These are phyloP conservation scores for Aphanoascus verrucosus DNA, from an alignment of 2,329 filamentous ascomycete genomes.

Conservation along the genomic window DNA sequence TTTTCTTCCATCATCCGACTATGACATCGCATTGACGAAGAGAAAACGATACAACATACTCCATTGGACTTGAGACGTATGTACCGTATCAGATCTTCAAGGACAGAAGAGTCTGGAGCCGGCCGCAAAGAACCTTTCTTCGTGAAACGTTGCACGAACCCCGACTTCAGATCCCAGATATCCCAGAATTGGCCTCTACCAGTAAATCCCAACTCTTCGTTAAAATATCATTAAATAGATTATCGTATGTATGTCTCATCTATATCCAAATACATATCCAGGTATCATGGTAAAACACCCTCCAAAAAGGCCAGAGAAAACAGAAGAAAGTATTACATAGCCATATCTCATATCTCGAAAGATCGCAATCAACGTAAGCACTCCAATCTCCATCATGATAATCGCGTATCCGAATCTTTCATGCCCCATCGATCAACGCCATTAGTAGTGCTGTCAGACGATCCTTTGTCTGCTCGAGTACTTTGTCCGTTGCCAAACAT, in stretches of 20 bases:
- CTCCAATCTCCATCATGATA: neutral
- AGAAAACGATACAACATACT: no score
- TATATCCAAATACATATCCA: neutral
- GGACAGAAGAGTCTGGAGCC: no score
- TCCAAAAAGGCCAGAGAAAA: neutral
- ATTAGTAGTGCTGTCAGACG: neutral
- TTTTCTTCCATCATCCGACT: no score
- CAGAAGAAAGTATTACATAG: neutral
- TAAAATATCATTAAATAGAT: neutral
- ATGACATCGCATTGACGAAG: no score
- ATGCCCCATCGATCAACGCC: constrained; percentile 15
- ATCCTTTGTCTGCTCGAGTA: neutral
- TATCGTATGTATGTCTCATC: neutral
- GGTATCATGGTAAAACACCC: neutral
- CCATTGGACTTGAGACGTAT: no score
- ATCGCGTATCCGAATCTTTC: constrained; percentile 14
- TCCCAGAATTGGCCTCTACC: no score
- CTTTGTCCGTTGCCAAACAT: constrained; percentile 27
- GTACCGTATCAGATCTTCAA: no score
- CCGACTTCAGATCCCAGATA: no score
- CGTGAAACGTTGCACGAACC: no score
- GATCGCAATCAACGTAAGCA: neutral
- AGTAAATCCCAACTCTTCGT: neutral
- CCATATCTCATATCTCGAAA: neutral
- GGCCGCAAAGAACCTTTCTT: no score